Evolutionary conservation across 192 early-diverging fungal species (phyloP), one percentile per base, ranked within the genome.

Genomic region (Coemansia interrupta): DNA sequence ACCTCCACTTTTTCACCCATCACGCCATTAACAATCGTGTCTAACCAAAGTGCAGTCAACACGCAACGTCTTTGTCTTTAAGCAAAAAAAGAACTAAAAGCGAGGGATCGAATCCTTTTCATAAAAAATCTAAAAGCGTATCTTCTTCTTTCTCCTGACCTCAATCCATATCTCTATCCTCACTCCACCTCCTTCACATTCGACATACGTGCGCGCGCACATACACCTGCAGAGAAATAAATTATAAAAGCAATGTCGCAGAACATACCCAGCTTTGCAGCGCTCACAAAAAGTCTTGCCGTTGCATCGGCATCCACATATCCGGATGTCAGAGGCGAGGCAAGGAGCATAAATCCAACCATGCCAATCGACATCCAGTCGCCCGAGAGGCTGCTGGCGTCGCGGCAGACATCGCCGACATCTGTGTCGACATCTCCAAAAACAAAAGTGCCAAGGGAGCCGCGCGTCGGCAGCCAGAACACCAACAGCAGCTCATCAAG

Each of bases 251-350:
- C 5, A 32, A 54, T 54, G 52, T 54, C 52, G 4, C 52, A 54
- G 26, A 20, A n/a, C 8, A 54, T 54, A 22, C 52, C 52, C 32
- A 54, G 52, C 20, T 54, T 54, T 54, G 52, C 52, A 40, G 36
- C 30, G 17, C 19, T 54, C 9, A 40, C 52, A 15, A 54, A 40
- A 40, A 40, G 52, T 23, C 52, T 54, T 20, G 52, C 32, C 19
- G 18, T 20, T 20, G 52, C 52, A 11, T 38, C 30, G 18, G n/a
- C 36, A 5, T 51, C 40, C n/a, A n/a, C n/a, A 41, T 26, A 47
- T 47, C 24, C 46, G 20, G 24, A 14, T 23, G 20, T 23, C 46
- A 20, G 46, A 23, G 23, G 24, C n/a, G 29, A 52, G 17, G 50
- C 40, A 42, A 3, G 40, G 3, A 46, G 45, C 18, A 38, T 32